Evolutionary conservation across 2,329 filamentous ascomycete genomes (phyloP).

Genomic region (Cryphonectria japonica): DNA sequence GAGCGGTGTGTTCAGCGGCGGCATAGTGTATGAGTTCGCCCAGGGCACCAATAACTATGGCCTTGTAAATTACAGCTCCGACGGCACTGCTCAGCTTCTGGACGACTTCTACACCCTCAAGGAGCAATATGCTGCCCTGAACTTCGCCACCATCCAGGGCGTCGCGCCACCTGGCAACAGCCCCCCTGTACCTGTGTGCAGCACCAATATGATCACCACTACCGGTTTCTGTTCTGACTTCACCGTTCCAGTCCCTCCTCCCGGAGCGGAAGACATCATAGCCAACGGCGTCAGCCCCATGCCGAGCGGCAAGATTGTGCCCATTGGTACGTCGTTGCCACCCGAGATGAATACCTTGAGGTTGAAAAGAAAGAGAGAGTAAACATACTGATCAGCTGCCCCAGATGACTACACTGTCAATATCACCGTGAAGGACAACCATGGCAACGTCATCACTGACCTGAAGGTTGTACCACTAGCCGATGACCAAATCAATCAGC

Average conservation of each 20-base stretch:
- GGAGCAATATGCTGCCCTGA: conserved; percentile 73
- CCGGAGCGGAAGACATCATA: conserved; percentile 72
- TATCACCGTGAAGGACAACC: conserved; percentile 64
- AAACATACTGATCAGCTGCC: background rate
- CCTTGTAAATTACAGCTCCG: conserved; percentile 64
- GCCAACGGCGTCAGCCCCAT: conserved; percentile 71
- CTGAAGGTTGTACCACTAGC: conserved; percentile 53
- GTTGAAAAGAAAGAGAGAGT: too few species aligned
- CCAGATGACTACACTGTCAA: conserved; percentile 53
- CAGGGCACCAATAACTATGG: conserved; percentile 71
- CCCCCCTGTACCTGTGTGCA: conserved; percentile 65
- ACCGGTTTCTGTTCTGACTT: conserved; percentile 78
- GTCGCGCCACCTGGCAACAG: conserved; percentile 60
- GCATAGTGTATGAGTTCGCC: conserved; percentile 80
- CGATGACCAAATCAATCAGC: conserved; percentile 50
- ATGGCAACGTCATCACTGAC: conserved; percentile 60
- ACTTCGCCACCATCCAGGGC: conserved; percentile 69
- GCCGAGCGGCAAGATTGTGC: conserved; percentile 67
- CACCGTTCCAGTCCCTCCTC: conserved; percentile 70
- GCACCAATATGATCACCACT: conserved; percentile 63
- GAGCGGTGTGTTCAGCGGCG: conserved; percentile 70
- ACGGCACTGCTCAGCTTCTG: conserved; percentile 61
- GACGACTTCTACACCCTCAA: conserved; percentile 75
- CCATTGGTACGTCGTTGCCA: conserved; percentile 45
- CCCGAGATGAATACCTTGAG: background rate